Percentiles rank a stretch among this genome's conserved stretches.
Evolutionary conservation across 352 stramenopile species (phyloP).

Genomic region (Pythium vanterpoolii): DNA sequence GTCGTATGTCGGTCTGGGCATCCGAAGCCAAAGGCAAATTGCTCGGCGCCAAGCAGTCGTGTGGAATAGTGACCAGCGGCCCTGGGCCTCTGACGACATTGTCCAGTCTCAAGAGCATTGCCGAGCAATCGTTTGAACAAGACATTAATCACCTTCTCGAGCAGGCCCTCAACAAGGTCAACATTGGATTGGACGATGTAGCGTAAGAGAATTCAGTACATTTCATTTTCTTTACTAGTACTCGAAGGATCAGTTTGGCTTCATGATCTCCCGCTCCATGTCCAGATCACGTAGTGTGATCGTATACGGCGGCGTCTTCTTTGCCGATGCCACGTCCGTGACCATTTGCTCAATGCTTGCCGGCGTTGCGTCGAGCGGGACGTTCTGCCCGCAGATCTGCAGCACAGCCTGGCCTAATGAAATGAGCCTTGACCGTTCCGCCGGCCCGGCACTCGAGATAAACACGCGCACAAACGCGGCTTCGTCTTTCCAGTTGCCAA

Average conservation of each 20-base stretch:
- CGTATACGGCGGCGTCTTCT: slow-evolving; percentile 33
- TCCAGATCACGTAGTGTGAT: slow-evolving; percentile 79
- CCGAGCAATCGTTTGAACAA: slow-evolving; percentile 34
- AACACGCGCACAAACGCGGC: slow-evolving; percentile 78
- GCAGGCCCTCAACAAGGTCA: slow-evolving; percentile 48
- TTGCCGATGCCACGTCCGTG: slow-evolving; percentile 26
- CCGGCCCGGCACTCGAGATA: slow-evolving; percentile 67
- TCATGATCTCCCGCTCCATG: slow-evolving; percentile 79
- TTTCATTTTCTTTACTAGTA: neutral
- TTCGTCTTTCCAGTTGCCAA: slow-evolving; percentile 81
- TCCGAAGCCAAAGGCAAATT: slow-evolving; percentile 55
- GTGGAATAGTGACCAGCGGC: neutral
- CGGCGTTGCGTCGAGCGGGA: slow-evolving; percentile 51
- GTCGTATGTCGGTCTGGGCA: slow-evolving; percentile 52
- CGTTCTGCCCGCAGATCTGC: slow-evolving; percentile 70
- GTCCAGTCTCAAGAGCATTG: slow-evolving; percentile 11
- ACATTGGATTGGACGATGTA: slow-evolving; percentile 37
- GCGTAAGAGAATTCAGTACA: slow-evolving; percentile 5
- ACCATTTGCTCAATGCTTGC: slow-evolving; percentile 70
- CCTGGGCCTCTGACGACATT: neutral
- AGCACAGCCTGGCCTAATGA: slow-evolving; percentile 61
- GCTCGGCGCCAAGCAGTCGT: neutral
- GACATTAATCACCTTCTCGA: slow-evolving; percentile 41
- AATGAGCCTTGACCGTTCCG: slow-evolving; percentile 65
- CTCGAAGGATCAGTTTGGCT: slow-evolving; percentile 4